Evolutionary conservation across 495 filamentous ascomycete species (phyloP).

Genomic region (Hypoxylon fuscum): DNA sequence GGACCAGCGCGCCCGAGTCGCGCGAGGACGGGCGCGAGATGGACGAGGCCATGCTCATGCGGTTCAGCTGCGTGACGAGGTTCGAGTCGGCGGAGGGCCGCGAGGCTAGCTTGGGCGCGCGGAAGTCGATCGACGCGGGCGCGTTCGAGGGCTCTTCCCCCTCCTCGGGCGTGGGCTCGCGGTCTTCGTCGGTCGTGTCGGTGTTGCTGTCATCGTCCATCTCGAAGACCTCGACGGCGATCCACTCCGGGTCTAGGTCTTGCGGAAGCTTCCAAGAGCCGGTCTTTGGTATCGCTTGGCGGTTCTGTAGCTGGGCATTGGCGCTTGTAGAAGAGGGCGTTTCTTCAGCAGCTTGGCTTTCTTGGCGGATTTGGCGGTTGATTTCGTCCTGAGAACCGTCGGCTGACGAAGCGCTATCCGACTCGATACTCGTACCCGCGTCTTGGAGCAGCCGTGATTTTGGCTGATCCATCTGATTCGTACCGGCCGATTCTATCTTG

Average conservation of each 20-base stretch:
- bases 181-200: constrained; percentile 43
- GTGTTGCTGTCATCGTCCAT: constrained; percentile 62
- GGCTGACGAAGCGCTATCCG: constrained; percentile 18
- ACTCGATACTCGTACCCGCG: constrained; percentile 18
- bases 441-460: constrained; percentile 18
- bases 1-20: constrained; percentile 13
- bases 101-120: no score
- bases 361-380: constrained; percentile 71
- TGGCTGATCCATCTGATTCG: background rate
- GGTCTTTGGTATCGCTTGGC: background rate
- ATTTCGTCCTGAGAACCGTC: constrained; percentile 66
- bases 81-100: constrained; percentile 50
- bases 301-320: constrained; percentile 4
- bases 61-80: constrained; percentile 51
- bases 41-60: constrained; percentile 47
- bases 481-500: constrained; percentile 1
- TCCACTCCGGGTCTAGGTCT: constrained; percentile 92
- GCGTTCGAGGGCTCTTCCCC: constrained; percentile 29
- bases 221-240: constrained; percentile 89
- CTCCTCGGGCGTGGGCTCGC: constrained; percentile 43
- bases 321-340: background rate
- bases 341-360: constrained; percentile 39
- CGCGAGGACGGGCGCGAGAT: constrained; percentile 33
- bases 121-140: constrained; percentile 21
- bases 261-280: constrained; percentile 73